These are phyloP conservation scores for Chlorella sorokiniana DNA, from an alignment of 139 green algal genomes.

Conservation along the genomic window DNA sequence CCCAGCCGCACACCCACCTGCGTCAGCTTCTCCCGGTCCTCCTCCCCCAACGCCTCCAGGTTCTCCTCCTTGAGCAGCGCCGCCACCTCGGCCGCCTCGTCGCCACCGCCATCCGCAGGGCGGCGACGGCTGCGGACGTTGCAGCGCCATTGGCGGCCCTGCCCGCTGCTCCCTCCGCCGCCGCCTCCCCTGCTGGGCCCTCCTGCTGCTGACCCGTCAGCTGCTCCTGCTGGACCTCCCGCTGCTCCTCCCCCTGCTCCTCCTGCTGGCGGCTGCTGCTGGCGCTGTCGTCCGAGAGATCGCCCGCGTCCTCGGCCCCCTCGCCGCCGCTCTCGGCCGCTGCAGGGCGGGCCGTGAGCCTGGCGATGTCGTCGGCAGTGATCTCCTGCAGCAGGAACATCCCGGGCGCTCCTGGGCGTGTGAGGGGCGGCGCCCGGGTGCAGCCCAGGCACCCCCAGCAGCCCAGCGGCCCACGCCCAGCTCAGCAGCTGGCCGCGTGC, in stretches of 20 bases:
- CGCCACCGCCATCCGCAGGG: no score
- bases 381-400: slow-evolving; percentile 27
- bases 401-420: no score
- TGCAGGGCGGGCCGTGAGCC: slow-evolving; percentile 53
- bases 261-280: neutral
- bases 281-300: neutral
- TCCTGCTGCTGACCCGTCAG: slow-evolving; percentile 10
- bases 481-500: neutral
- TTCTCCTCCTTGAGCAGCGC: slow-evolving; percentile 59
- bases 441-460: neutral
- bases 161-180: neutral
- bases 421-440: no score
- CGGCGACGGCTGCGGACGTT: no score
- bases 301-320: slow-evolving; percentile 13
- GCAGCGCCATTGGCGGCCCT: neutral
- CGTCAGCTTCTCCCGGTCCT: slow-evolving; percentile 34
- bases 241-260: neutral
- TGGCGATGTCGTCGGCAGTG: slow-evolving; percentile 54
- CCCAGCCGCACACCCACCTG: neutral
- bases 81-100: slow-evolving; percentile 48
- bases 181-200: slow-evolving; percentile 16
- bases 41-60: slow-evolving; percentile 23
- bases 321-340: neutral
- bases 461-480: neutral
- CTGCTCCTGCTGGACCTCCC: neutral